Base-by-base conservation (phyloP, 768 basidiomycete genomes). In the Paxillus involutus region DNA sequence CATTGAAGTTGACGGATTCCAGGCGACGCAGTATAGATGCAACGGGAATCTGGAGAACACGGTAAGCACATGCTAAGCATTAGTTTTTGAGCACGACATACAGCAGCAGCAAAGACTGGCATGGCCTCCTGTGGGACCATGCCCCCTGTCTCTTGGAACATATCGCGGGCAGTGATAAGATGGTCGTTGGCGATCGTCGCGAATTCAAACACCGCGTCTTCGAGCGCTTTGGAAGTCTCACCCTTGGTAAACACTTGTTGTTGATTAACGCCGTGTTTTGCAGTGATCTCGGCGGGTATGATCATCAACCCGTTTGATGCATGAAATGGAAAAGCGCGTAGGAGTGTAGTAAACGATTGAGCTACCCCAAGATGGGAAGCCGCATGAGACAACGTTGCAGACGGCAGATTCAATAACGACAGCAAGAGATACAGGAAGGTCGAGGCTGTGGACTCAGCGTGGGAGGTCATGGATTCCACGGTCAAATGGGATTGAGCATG, bases 141-240 rank as follows among this genome's bases (percentile, higher is more conserved):
- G 13, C 74, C 78, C 36, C 76, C 79, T 41, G 75, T 75, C 41
- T 79, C 75, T 56, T 80, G 77, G 61, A 88, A 80, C 81, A 86
- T 84, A 49, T 81, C 77, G 16, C 88, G 81, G 16, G 90, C 89
- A 3, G 88, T 89, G 53, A 81, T 70, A 58, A 94, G 67, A 67
- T 94, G 84, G 70, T 92, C 89, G 69, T 91, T 88, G 29, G 89
- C 91, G 21, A 86, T 66, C 9, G 84, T 85, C 33, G 92, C 91
- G 69, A 93, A 85, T 63, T 92, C 89, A 63, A 82, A 94, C 29
- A 90, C 87, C 0, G 91, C 91, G 55, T 91, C 86, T 46, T 83
- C 83, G 14, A 94, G 74, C 2, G 83, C 88, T 44, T 78, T 69
- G 42, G 84, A 84, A 10, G 73, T 60, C 41, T 56, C 61, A 5